Evolutionary conservation across 805 yeast species (phyloP).

Genomic region (Lachancea lanzarotensis): DNA sequence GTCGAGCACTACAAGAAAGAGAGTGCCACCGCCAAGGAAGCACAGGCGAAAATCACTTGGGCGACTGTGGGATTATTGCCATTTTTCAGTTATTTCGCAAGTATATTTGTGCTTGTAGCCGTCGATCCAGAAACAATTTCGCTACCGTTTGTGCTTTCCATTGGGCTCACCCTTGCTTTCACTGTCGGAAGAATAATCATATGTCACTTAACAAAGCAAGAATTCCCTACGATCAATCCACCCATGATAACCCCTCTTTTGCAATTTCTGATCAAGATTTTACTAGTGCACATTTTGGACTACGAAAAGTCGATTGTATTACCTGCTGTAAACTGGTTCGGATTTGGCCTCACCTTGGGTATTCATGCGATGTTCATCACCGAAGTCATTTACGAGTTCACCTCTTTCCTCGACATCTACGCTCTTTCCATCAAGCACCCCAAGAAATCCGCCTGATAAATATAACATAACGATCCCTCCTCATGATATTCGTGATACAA

Average conservation of each 20-base stretch:
- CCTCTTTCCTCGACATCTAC: conserved; percentile 74
- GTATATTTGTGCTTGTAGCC: conserved; percentile 42
- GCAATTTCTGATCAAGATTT: conserved; percentile 35
- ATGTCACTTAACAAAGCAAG: conserved; percentile 76
- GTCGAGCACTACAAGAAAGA: conserved; percentile 37
- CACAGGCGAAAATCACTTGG: conserved; percentile 18
- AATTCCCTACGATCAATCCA: conserved; percentile 65
- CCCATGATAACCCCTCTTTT: conserved; percentile 60
- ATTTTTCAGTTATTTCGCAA: conserved; percentile 47
- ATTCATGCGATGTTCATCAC: conserved; percentile 66
- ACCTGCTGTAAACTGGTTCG: conserved; percentile 52
- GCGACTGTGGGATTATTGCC: conserved; percentile 61
- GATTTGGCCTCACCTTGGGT: conserved; percentile 61
- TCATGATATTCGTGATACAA: conserved; percentile 1
- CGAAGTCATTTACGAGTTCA: conserved; percentile 74
- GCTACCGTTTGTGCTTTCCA: conserved; percentile 58
- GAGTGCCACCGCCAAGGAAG: conserved; percentile 23
- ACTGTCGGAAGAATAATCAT: conserved; percentile 86
- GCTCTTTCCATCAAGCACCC: conserved; percentile 81
- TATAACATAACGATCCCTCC: background rate
- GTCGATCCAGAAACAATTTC: conserved; percentile 43
- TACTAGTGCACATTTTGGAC: conserved; percentile 21
- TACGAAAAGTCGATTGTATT: conserved; percentile 37
- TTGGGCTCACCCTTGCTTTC: conserved; percentile 74
- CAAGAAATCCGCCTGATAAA: conserved; percentile 31